A percentile compares a stretch with the other conserved stretches of the same genome.
Evolutionary conservation across 2,329 filamentous ascomycete species (phyloP).

Genomic region (Stachybotrys elegans): DNA sequence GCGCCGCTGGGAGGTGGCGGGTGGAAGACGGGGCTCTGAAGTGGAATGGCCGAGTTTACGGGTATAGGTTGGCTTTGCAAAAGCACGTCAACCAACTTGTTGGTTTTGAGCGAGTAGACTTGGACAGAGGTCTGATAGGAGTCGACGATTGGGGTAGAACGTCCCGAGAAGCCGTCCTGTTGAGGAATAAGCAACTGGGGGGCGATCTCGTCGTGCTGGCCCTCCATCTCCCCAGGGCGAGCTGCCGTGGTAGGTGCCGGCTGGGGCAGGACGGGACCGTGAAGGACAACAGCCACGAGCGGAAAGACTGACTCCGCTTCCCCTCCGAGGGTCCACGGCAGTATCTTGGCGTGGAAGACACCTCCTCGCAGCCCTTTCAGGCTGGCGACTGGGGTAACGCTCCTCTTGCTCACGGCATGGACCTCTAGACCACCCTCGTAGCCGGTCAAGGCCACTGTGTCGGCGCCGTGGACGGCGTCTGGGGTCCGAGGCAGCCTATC

Average conservation of each 20-base stretch:
- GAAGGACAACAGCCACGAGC: constrained; percentile 72
- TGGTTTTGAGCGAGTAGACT: constrained; percentile 78
- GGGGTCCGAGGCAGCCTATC: constrained; percentile 58
- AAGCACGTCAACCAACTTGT: constrained; percentile 65
- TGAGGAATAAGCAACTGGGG: constrained; percentile 34
- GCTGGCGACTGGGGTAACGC: constrained; percentile 63
- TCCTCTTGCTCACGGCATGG: constrained; percentile 66
- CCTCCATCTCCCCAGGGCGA: constrained; percentile 32
- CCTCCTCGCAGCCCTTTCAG: constrained; percentile 74
- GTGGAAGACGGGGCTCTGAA: constrained; percentile 59
- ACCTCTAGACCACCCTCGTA: constrained; percentile 78
- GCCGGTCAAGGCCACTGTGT: constrained; percentile 70
- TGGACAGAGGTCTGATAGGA: constrained; percentile 85
- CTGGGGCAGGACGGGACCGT: constrained; percentile 63
- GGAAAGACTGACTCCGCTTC: constrained; percentile 58
- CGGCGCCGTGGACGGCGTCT: constrained; percentile 33
- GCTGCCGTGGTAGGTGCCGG: constrained; percentile 27
- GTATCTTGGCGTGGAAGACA: constrained; percentile 75
- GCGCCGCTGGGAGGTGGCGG: constrained; percentile 67
- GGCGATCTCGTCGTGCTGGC: constrained; percentile 35
- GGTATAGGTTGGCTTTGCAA: constrained; percentile 63
- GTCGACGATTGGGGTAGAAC: constrained; percentile 37
- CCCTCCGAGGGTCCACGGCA: constrained; percentile 59
- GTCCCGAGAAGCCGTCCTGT: constrained; percentile 29
- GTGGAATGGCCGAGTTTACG: constrained; percentile 47